Conservation (phyloP, 768 basidiomycete species). For the Guyanaporus albipodus region DNA sequence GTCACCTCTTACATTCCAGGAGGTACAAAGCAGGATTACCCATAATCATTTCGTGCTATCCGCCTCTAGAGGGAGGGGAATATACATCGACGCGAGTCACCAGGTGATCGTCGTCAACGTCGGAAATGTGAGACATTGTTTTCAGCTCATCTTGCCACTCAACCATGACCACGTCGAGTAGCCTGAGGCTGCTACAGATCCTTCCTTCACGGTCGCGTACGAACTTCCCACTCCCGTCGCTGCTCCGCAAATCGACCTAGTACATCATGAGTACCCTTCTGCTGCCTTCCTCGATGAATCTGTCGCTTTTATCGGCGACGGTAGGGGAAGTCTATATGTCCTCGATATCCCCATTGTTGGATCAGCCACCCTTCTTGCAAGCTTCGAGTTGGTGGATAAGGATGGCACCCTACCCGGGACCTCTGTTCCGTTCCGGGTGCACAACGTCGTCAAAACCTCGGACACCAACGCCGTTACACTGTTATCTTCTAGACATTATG, state of each 20-base stretch:
- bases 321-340: slow-evolving; percentile 62
- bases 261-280: slow-evolving; percentile 74
- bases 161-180: slow-evolving; percentile 12
- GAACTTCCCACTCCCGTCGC: slow-evolving; percentile 56
- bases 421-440: slow-evolving; percentile 37
- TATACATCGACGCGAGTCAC: slow-evolving; percentile 66
- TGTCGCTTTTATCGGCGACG: slow-evolving; percentile 61
- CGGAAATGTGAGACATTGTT: slow-evolving; percentile 46
- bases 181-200: slow-evolving; percentile 42
- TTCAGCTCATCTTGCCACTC: background rate
- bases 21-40: slow-evolving; percentile 78
- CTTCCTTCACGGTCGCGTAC: slow-evolving; percentile 53
- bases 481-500: slow-evolving; percentile 57
- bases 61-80: slow-evolving; percentile 40
- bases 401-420: slow-evolving; percentile 20
- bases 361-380: slow-evolving; percentile 45
- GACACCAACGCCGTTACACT: slow-evolving; percentile 43
- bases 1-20: slow-evolving; percentile 67
- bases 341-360: slow-evolving; percentile 42
- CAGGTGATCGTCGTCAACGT: slow-evolving; percentile 59
- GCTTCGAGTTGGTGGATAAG: slow-evolving; percentile 41
- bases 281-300: slow-evolving; percentile 50
- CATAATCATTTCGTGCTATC: slow-evolving; percentile 74
- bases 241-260: slow-evolving; percentile 34
- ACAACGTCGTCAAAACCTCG: slow-evolving; percentile 34